Evolutionary conservation across 768 basidiomycete species (phyloP), one percentile per base, ranked within the genome.

Genomic region (Atractiella rhizophila): DNA sequence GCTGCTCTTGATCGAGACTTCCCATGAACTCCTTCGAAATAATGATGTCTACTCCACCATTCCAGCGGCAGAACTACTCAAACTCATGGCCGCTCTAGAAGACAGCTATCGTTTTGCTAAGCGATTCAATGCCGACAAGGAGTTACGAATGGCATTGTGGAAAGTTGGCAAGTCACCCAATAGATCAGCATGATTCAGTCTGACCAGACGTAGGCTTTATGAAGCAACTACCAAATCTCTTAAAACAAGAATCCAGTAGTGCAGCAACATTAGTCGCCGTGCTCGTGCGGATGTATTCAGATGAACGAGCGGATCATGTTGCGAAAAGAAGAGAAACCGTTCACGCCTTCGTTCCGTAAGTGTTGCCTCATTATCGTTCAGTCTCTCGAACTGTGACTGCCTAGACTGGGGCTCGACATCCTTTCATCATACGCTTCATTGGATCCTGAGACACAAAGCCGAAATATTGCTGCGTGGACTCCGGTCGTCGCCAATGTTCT

Each of bases 101-200:
- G 83, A 96, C 51, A 86, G 82, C 51, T 98, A 96, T 62, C 81
- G 83, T 55, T 98, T 98, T 53, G 91, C 91, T 10, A 70, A 86
- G 42, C 71, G 73, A 60, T 98, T 98, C 65, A 98, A 98, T 55
- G 91, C 91, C 37, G 85, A 96, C 59, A 91, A 88, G 63, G 91
- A 96, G 36, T 66, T 98, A 26, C 70, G 91, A 12, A 94, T 83
- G 34, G 85, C 80, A 4, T 63, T 98, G 42, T 98, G 91, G 91
- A 96, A 88, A 91, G 91, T 94, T 53, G 88, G 86, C 82, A 47
- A 60, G 86, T 73, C 4, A 20, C n/a, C 4, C 5, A 12, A 15
- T 7, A 6, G 6, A 13, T 9, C 28, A n/a, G n/a, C n/a, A n/a
- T n/a, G n/a, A n/a, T n/a, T n/a, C n/a, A n/a, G n/a, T n/a, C n/a